Percentiles rank a stretch among this genome's conserved stretches.
phyloP scores from a whole-genome alignment of 1,139 yeast species.

The Yamadazyma siamensis region DNA sequence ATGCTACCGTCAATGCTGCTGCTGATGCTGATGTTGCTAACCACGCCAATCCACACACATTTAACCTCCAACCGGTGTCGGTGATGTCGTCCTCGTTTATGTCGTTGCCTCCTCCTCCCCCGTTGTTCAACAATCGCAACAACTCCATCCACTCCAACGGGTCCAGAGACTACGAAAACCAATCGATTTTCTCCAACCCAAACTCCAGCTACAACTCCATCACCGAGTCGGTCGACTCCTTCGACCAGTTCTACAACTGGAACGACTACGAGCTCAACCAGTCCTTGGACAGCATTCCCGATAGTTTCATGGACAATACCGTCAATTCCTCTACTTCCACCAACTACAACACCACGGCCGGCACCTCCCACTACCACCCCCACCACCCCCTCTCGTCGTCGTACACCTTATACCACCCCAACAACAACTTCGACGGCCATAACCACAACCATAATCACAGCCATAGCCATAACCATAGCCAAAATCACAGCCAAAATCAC shows the following conservation, averaged over 20 bases:
- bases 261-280: slow-evolving; percentile 27
- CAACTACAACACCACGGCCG: slow-evolving; percentile 1
- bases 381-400: slow-evolving; percentile 5
- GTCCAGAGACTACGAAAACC: slow-evolving; percentile 12
- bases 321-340: slow-evolving; percentile 3
- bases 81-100: slow-evolving; percentile 4
- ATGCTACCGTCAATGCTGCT: no score
- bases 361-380: slow-evolving; percentile 8
- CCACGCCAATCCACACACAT: no score
- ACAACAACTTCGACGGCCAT: slow-evolving; percentile 8
- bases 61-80: no score
- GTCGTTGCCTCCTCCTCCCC: slow-evolving; percentile 18
- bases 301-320: slow-evolving; percentile 11
- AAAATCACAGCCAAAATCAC: no score
- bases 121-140: slow-evolving; percentile 15
- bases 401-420: slow-evolving; percentile 5
- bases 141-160: slow-evolving; percentile 15
- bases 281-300: slow-evolving; percentile 28
- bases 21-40: no score
- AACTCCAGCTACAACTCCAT: slow-evolving; percentile 15
- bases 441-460: no score
- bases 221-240: slow-evolving; percentile 12
- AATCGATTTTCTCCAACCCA: slow-evolving; percentile 24
- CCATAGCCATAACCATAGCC: no score
- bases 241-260: slow-evolving; percentile 23